A percentile compares a stretch with the other conserved stretches of the same genome.
Evolutionary conservation across 805 yeast genomes (phyloP).

Genomic region (Kuraishia hungarica): DNA sequence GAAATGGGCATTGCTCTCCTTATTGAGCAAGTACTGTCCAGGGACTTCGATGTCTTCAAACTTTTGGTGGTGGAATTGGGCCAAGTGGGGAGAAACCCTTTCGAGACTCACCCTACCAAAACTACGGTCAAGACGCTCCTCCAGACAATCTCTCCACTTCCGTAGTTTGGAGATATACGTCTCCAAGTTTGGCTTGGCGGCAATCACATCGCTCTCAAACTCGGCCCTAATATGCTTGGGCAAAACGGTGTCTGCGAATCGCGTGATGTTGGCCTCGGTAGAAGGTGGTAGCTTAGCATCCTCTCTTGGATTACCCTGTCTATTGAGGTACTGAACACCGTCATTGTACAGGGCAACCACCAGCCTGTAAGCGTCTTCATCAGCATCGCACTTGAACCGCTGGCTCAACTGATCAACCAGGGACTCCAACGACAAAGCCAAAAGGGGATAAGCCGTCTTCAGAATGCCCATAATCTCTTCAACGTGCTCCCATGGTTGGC

Average conservation of each 20-base stretch:
- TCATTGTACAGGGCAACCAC: slow-evolving; percentile 90
- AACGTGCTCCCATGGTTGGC: slow-evolving; percentile 90
- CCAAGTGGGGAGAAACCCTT: slow-evolving; percentile 86
- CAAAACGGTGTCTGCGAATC: slow-evolving; percentile 88
- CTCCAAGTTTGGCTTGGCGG: slow-evolving; percentile 81
- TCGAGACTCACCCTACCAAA: slow-evolving; percentile 76
- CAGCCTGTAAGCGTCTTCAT: slow-evolving; percentile 91
- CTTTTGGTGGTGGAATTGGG: slow-evolving; percentile 96
- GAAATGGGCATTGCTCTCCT: slow-evolving; percentile 85
- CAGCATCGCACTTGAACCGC: slow-evolving; percentile 87
- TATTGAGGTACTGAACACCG: slow-evolving; percentile 83
- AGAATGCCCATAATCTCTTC: slow-evolving; percentile 89
- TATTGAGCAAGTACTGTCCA: slow-evolving; percentile 86
- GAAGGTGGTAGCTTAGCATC: slow-evolving; percentile 85
- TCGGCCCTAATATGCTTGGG: slow-evolving; percentile 85
- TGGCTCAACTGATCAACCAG: slow-evolving; percentile 92
- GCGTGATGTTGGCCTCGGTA: slow-evolving; percentile 78
- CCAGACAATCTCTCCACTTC: slow-evolving; percentile 88
- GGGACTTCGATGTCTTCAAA: slow-evolving; percentile 97
- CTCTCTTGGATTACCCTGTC: slow-evolving; percentile 79
- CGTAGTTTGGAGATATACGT: slow-evolving; percentile 76
- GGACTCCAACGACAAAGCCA: slow-evolving; percentile 89
- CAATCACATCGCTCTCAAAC: slow-evolving; percentile 85
- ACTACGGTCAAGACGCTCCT: slow-evolving; percentile 83
- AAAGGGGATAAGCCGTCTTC: slow-evolving; percentile 91